Evolutionary conservation across 768 basidiomycete species (phyloP).

Genomic region (Leccinum fibrillosum): DNA sequence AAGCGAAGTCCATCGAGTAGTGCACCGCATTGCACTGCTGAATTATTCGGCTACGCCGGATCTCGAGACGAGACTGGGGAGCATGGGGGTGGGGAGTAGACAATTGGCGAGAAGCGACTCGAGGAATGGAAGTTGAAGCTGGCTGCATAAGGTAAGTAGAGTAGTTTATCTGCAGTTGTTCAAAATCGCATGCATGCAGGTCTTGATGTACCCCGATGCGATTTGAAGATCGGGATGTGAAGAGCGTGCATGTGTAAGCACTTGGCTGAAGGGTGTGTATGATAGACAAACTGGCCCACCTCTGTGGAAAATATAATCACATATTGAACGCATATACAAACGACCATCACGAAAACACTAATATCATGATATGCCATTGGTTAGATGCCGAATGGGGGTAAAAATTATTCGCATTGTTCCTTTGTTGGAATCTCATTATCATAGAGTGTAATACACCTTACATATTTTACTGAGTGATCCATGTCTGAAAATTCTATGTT

Average conservation of each 20-base stretch:
- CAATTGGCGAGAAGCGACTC: neutral
- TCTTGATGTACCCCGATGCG: too few relatives aligned
- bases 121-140: constrained; percentile 4
- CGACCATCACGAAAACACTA: neutral
- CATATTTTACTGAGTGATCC: too few relatives aligned
- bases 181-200: neutral
- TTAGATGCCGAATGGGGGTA: too few relatives aligned
- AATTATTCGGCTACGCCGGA: neutral
- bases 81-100: neutral
- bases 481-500: too few relatives aligned
- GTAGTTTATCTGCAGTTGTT: neutral
- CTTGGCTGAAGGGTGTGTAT: neutral
- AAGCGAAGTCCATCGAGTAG: neutral
- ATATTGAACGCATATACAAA: neutral
- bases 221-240: neutral
- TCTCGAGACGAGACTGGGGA: neutral
- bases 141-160: neutral
- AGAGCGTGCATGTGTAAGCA: neutral
- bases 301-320: neutral
- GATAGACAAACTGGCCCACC: too few relatives aligned
- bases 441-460: too few relatives aligned
- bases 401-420: too few relatives aligned
- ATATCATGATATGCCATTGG: too few relatives aligned
- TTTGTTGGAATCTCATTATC: too few relatives aligned
- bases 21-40: neutral